phyloP scores from a whole-genome alignment of 257 asterid species.

The Galeopsis tetrahit region DNA sequence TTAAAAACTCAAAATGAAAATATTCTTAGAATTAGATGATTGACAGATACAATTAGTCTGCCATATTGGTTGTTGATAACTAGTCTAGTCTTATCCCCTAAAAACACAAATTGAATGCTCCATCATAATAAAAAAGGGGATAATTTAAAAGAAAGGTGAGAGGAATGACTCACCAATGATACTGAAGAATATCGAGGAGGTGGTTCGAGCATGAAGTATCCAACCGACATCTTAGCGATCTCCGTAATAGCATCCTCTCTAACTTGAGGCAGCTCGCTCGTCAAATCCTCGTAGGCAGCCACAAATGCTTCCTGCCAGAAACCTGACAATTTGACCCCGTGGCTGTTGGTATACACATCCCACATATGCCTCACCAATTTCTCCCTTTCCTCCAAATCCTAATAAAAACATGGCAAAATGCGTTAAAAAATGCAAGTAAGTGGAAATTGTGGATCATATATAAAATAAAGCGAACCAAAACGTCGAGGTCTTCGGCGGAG shows the following conservation, averaged over 20 bases:
- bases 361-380: constrained; percentile 90
- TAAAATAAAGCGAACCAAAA: constrained; percentile 35
- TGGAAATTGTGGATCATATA: constrained; percentile 1
- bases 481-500: constrained; percentile 55
- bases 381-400: constrained; percentile 99
- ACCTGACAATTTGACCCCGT: constrained; percentile 63
- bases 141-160: background rate
- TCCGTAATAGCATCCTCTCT: constrained; percentile 73
- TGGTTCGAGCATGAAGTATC: constrained; percentile 52
- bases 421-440: background rate
- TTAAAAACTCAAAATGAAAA: constrained; percentile 14
- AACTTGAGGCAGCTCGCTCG: constrained; percentile 65
- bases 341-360: constrained; percentile 82
- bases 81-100: background rate
- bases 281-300: constrained; percentile 87
- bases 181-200: constrained; percentile 56
- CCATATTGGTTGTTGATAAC: constrained; percentile 24
- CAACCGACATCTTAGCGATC: constrained; percentile 86
- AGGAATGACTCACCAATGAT: constrained; percentile 54
- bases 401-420: constrained; percentile 17
- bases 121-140: background rate
- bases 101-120: constrained; percentile 1
- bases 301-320: constrained; percentile 95
- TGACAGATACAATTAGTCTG: background rate
- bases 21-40: background rate